These are phyloP conservation scores for Vigna reflexopilosa DNA, from an alignment of 306 rosid genomes.

Conservation along the genomic window DNA sequence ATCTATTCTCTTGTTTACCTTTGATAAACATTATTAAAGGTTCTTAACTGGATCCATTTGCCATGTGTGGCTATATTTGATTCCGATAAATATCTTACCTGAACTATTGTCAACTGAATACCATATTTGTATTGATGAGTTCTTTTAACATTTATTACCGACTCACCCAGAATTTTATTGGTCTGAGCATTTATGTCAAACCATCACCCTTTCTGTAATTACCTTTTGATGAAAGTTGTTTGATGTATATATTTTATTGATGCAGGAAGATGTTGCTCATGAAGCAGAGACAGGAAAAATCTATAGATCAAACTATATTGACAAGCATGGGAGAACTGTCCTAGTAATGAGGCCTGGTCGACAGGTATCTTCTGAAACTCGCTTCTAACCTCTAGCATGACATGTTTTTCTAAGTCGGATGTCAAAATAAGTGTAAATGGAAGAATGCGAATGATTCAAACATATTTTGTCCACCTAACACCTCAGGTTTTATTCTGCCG, in stretches of 20 bases:
- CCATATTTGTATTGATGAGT: constrained; percentile 5
- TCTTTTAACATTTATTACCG: constrained; percentile 5
- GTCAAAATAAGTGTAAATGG: constrained; percentile 24
- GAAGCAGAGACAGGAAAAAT: constrained; percentile 88
- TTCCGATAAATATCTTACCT: constrained; percentile 30
- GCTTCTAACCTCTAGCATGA: constrained; percentile 32
- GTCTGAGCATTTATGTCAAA: constrained; percentile 24
- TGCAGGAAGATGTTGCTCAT: constrained; percentile 76
- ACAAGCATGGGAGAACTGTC: constrained; percentile 75
- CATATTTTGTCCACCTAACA: neutral
- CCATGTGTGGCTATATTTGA: constrained; percentile 36
- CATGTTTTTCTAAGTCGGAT: constrained; percentile 14
- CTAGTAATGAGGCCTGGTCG: constrained; percentile 84
- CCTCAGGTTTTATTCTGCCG: constrained; percentile 27
- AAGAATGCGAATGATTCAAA: constrained; percentile 29
- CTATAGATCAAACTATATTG: constrained; percentile 67
- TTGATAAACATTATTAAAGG: neutral
- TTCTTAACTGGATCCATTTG: constrained; percentile 11
- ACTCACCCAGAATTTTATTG: constrained; percentile 14
- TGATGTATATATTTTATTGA: constrained; percentile 30
- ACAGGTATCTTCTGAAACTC: constrained; percentile 65
- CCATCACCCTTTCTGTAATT: constrained; percentile 25
- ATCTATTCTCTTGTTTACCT: neutral
- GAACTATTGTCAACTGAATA: constrained; percentile 6
- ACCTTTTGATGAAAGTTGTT: constrained; percentile 12